Conservation (phyloP, 1,139 yeast genomes). For the Debaryomycetaceae sp. region DNA sequence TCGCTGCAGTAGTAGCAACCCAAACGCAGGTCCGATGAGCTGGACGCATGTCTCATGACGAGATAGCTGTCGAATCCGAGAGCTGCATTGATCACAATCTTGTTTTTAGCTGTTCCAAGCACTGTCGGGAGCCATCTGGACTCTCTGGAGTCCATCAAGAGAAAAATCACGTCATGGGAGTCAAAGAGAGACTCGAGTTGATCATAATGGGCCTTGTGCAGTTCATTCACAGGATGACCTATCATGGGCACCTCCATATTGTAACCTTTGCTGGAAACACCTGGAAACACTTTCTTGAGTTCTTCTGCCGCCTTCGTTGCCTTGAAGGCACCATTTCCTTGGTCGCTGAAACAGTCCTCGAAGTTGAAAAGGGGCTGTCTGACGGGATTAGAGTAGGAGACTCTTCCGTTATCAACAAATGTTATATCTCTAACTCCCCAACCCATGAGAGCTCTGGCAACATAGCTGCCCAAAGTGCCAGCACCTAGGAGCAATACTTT, state of each 20-base stretch:
- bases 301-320: slow-evolving; percentile 77
- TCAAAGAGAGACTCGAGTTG: slow-evolving; percentile 52
- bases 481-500: slow-evolving; percentile 85
- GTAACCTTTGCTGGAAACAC: slow-evolving; percentile 61
- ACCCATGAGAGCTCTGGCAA: slow-evolving; percentile 78
- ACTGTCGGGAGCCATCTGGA: slow-evolving; percentile 95
- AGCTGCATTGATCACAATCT: slow-evolving; percentile 86
- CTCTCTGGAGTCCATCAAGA: slow-evolving; percentile 92
- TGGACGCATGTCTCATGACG: slow-evolving; percentile 87
- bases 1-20: slow-evolving; percentile 98
- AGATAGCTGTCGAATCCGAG: slow-evolving; percentile 90
- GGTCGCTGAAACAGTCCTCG: slow-evolving; percentile 66
- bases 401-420: slow-evolving; percentile 83
- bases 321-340: slow-evolving; percentile 59
- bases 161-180: slow-evolving; percentile 69
- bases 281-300: slow-evolving; percentile 71
- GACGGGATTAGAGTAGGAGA: slow-evolving; percentile 92
- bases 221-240: slow-evolving; percentile 76
- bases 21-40: slow-evolving; percentile 32
- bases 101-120: slow-evolving; percentile 60
- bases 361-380: slow-evolving; percentile 84
- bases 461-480: slow-evolving; percentile 93
- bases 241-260: slow-evolving; percentile 88
- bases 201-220: slow-evolving; percentile 53
- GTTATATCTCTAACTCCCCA: slow-evolving; percentile 92